A percentile compares a stretch with the other conserved stretches of the same genome.
Conservation (phyloP, 345 rosid species). For the Euphorbia tirucalli region DNA sequence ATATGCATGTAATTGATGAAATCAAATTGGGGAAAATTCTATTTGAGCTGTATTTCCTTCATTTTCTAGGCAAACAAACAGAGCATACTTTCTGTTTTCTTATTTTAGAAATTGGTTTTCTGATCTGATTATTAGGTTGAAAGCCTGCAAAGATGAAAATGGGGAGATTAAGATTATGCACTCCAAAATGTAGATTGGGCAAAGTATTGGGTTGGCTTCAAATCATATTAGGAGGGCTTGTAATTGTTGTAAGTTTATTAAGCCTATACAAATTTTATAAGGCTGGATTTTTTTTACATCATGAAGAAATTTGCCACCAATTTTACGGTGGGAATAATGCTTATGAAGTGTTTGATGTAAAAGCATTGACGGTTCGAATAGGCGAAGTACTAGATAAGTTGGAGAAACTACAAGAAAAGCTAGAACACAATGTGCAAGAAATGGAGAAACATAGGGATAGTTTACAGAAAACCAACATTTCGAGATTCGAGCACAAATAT, state of each 20-base stretch:
- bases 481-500: slow-evolving; percentile 50
- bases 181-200: slow-evolving; percentile 48
- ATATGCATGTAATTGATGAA: neutral
- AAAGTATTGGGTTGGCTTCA: slow-evolving; percentile 63
- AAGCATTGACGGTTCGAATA: slow-evolving; percentile 43
- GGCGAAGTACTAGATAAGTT: slow-evolving; percentile 51
- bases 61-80: neutral
- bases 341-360: slow-evolving; percentile 45
- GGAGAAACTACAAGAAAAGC: slow-evolving; percentile 60
- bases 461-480: slow-evolving; percentile 28
- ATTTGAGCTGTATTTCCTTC: slow-evolving; percentile 3
- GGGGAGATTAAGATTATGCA: slow-evolving; percentile 50
- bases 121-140: slow-evolving; percentile 21
- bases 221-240: slow-evolving; percentile 57
- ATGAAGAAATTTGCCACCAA: slow-evolving; percentile 60
- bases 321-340: slow-evolving; percentile 46
- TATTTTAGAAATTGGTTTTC: neutral
- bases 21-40: neutral
- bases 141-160: slow-evolving; percentile 25
- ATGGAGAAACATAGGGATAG: slow-evolving; percentile 53
- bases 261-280: slow-evolving; percentile 70
- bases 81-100: neutral
- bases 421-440: slow-evolving; percentile 53
- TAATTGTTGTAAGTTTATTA: slow-evolving; percentile 53
- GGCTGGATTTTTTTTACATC: slow-evolving; percentile 59